These are phyloP conservation scores for Arachnomyces sp. DNA, from an alignment of 2,329 filamentous ascomycete species.

Conservation along the genomic window DNA sequence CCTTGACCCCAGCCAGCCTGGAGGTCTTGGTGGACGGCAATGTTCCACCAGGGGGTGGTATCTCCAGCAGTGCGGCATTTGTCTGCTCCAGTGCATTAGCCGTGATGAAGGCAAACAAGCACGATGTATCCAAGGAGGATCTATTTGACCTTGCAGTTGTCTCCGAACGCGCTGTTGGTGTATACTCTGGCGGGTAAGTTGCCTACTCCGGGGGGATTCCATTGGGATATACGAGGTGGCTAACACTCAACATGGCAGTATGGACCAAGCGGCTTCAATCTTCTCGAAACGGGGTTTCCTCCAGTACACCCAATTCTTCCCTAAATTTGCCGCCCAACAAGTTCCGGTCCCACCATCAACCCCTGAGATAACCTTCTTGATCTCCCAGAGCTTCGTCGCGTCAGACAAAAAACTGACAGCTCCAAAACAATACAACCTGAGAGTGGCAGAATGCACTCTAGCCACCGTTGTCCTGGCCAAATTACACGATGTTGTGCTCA, in stretches of 20 bases:
- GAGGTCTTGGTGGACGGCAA: slow-evolving; percentile 84
- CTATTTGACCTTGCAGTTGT: slow-evolving; percentile 89
- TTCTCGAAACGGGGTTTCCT: slow-evolving; percentile 81
- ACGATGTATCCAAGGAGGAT: slow-evolving; percentile 80
- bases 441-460: slow-evolving; percentile 90
- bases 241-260: slow-evolving; percentile 49
- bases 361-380: slow-evolving; percentile 82
- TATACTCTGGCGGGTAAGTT: slow-evolving; percentile 84
- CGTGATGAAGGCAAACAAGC: slow-evolving; percentile 77
- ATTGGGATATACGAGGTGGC: slow-evolving; percentile 4
- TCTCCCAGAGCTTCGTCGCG: slow-evolving; percentile 88
- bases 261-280: slow-evolving; percentile 96
- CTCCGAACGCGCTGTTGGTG: slow-evolving; percentile 86
- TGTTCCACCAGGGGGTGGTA: slow-evolving; percentile 82
- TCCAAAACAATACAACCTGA: slow-evolving; percentile 90
- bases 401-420: slow-evolving; percentile 93
- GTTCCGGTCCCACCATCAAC: slow-evolving; percentile 74
- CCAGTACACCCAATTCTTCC: slow-evolving; percentile 83
- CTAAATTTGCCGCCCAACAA: slow-evolving; percentile 65
- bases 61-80: slow-evolving; percentile 91
- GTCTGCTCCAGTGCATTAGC: slow-evolving; percentile 84
- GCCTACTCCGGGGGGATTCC: background rate
- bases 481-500: slow-evolving; percentile 56
- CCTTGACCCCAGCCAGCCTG: slow-evolving; percentile 67
- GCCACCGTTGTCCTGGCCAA: slow-evolving; percentile 64